Evolutionary conservation across 2,329 filamentous ascomycete species (phyloP), one percentile per base, ranked within the genome.

Genomic region (Aspergillus amoenus): DNA sequence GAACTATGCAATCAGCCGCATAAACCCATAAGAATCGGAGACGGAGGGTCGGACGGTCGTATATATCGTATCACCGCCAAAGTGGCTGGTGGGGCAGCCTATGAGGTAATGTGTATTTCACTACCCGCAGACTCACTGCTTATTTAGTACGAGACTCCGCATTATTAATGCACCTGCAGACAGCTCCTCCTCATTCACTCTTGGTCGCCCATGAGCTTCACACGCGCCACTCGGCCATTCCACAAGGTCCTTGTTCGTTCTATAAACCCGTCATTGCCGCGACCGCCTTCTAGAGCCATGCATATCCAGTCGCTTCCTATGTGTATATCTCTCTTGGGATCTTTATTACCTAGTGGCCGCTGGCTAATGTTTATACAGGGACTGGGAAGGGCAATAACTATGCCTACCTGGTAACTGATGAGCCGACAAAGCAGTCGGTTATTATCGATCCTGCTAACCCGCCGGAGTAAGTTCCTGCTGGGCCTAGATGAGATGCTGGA

Each of bases 241-340:
- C 53, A 65, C 43, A 22, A 50, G 55, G 48, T 46, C 52, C 52
- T 53, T 22, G 48, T n/a, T 24, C 15, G 44, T 17, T 21, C 55
- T 32, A 21, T 52, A 48, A 52, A 56, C 7, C 8, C 48, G 46
- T 17, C 27, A 17, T 24, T 42, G n/a, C 24, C 32, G n/a, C 18
- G 43, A 32, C 61, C 58, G 21, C 61, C 62, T 50, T 27, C 48
- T 48, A 69, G 72, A 70, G 62, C 66, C 55, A 82, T 82, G 79
- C 79, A 81, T 76, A 73, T 82, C 61, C 74, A 78, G 62, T 79
- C 79, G 41, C 80, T 82, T 73, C 79, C 79, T 17, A 81, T 82
- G 79, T 82, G 79, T 82, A 75, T 61, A 78, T 9, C 8, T 4
- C 22, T 9, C 42, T 32, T 13, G 11, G 18, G 22, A 30, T n/a